Percentiles rank a stretch among this genome's conserved stretches.
Evolutionary conservation across 1,139 yeast genomes (phyloP).

Genomic region (Candida sp.): DNA sequence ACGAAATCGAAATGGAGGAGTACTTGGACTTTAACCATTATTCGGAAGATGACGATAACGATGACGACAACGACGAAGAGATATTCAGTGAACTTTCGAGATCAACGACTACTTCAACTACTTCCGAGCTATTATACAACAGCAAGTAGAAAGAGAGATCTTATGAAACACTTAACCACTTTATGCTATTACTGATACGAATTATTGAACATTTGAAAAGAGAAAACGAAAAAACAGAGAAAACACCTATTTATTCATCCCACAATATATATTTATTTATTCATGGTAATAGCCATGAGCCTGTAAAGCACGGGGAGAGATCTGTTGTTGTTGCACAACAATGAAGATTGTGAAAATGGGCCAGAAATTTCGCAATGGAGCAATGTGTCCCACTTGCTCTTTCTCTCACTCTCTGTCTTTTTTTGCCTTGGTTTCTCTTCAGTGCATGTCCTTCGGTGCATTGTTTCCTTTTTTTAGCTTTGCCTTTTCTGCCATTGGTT

Average conservation of each 20-base stretch:
- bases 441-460: not conserved
- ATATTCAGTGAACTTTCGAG: slow-evolving; percentile 2
- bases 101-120: not conserved
- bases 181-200: not conserved
- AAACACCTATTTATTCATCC: not conserved
- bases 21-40: not conserved
- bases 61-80: slow-evolving; percentile 1
- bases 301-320: too few species aligned
- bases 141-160: not conserved
- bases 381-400: slow-evolving; percentile 2
- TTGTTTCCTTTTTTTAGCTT: not conserved
- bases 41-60: not conserved
- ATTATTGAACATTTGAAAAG: not conserved
- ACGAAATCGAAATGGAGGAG: slow-evolving; percentile 2
- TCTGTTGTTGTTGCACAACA: too few species aligned
- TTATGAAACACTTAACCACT: not conserved
- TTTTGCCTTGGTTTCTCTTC: not conserved
- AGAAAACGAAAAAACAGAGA: too few species aligned
- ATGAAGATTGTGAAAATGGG: too few species aligned
- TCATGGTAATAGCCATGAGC: too few species aligned
- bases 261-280: not conserved
- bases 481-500: not conserved
- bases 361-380: not conserved
- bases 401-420: not conserved
- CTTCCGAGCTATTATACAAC: not conserved